Evolutionary conservation across 2,329 filamentous ascomycete species (phyloP).

Genomic region (Epichloe baconii): DNA sequence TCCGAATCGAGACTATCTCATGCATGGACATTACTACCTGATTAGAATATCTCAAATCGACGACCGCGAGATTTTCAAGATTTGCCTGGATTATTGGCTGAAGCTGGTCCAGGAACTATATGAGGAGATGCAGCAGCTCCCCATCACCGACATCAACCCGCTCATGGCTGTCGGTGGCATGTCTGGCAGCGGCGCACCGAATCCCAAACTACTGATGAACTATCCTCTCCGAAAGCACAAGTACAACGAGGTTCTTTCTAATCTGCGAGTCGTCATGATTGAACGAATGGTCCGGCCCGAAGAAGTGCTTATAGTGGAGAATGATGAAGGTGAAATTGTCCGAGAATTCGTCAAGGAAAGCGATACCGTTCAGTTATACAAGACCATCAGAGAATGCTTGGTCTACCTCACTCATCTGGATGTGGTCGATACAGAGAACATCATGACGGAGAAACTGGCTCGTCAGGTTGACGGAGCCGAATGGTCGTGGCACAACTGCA

Average conservation of each 20-base stretch:
- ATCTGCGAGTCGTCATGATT: constrained; percentile 94
- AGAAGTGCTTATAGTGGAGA: constrained; percentile 97
- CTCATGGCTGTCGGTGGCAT: constrained; percentile 66
- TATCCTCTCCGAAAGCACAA: constrained; percentile 96
- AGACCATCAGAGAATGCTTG: constrained; percentile 92
- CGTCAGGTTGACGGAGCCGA: constrained; percentile 90
- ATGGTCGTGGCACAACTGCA: constrained; percentile 99
- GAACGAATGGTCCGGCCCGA: constrained; percentile 99
- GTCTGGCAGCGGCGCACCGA: constrained; percentile 69
- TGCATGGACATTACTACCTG: constrained; percentile 94
- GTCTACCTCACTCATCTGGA: constrained; percentile 97
- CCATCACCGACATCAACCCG: constrained; percentile 85
- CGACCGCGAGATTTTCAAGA: constrained; percentile 98
- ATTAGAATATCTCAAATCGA: constrained; percentile 98
- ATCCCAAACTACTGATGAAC: constrained; percentile 72
- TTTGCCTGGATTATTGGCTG: constrained; percentile 97
- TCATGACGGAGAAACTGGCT: constrained; percentile 97
- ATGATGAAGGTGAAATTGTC: constrained; percentile 97
- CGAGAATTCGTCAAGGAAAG: constrained; percentile 99
- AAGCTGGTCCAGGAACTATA: constrained; percentile 96
- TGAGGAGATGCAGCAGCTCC: constrained; percentile 95
- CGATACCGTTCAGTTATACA: constrained; percentile 97
- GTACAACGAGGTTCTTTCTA: constrained; percentile 87
- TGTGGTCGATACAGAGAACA: constrained; percentile 91
- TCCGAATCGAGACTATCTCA: constrained; percentile 86